These are phyloP conservation scores for Coleophoma eucalyptorum DNA, from an alignment of 2,329 filamentous ascomycete genomes.

Conservation along the genomic window DNA sequence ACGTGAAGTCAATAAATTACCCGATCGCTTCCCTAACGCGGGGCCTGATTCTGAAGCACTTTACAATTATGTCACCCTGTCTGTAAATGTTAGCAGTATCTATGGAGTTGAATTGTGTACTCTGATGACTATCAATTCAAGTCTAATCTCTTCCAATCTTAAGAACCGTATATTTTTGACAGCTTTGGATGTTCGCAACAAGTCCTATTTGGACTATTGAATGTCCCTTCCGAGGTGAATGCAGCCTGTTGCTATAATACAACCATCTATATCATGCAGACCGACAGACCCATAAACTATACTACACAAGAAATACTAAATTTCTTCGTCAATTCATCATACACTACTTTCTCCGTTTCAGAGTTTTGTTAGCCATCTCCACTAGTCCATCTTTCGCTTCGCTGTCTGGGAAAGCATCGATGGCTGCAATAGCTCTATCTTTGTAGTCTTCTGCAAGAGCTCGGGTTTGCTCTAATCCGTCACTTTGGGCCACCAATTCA, in stretches of 20 bases:
- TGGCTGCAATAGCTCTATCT: conserved; percentile 81
- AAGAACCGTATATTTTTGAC: no score
- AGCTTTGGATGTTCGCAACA: no score
- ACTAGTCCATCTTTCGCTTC: conserved; percentile 89
- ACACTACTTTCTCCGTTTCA: conserved; percentile 77
- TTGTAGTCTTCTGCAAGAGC: conserved; percentile 88
- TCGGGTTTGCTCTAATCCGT: conserved; percentile 89
- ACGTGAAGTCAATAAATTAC: not conserved
- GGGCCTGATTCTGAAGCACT: no score
- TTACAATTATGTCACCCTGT: no score
- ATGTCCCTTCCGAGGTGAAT: not conserved
- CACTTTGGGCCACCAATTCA: conserved; percentile 75
- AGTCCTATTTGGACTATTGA: no score
- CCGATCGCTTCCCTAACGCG: not conserved
- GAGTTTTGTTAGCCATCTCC: conserved; percentile 91
- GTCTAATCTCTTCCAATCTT: no score
- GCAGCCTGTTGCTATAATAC: conserved; percentile 1
- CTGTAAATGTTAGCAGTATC: no score
- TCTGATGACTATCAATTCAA: no score
- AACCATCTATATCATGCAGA: not conserved
- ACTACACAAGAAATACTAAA: not conserved
- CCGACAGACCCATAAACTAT: not conserved
- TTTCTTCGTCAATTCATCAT: not conserved
- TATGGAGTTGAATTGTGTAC: no score
- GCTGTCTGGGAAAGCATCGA: conserved; percentile 82